Base-by-base conservation (phyloP, 169 alveolate species). In the Cryptosporidium ryanae region DNA sequence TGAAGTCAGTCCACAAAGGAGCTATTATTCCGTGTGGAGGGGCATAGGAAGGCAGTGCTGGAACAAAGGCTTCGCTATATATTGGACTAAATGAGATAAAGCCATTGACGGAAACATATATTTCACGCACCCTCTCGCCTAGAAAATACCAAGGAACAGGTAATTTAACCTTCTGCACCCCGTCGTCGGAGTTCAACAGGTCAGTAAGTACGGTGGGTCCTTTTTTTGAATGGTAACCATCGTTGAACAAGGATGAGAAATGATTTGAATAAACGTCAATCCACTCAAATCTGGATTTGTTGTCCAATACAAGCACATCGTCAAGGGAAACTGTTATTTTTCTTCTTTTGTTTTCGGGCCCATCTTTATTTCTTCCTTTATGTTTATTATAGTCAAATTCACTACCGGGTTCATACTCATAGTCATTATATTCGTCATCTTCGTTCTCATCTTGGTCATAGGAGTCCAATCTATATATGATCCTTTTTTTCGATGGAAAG, bases 21-120 rank as follows among this genome's bases (percentile, higher is more conserved):
- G 87, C 87, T 3, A 76, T 27, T 13, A 76, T 76, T 7, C 87
- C 87, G 34, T 76, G 87, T 18, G 87, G 87, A 59, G 87, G 87
- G 25, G 87, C 87, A 61, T 76, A 76, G 2, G 87, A 76, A 4
- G 87, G 87, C 21, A 76, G 48, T 2, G 87, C 87, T 7, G 87
- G 87, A 4, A 76, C 71, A 25, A 76, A 76, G 5, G 87, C 87
- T 25, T 76, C 87, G 38, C 87, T 76, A 15, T 59, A 76, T 18
- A 76, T 76, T 8, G 68, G 87, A 76, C 76, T 59, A 17, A 76
- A 76, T 2, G 87, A 76, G 10, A 76, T 61, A 32, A 76, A 76
- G 17, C 87, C 87, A 21, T 76, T 76, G 1, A 76, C 87, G 10
- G 87, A 76, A n/a, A 76, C 71, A 29, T 59, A 76, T 3, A 76